Conservation (phyloP, 2,329 filamentous ascomycete species). For the Sporothrix pseudoabietina region DNA sequence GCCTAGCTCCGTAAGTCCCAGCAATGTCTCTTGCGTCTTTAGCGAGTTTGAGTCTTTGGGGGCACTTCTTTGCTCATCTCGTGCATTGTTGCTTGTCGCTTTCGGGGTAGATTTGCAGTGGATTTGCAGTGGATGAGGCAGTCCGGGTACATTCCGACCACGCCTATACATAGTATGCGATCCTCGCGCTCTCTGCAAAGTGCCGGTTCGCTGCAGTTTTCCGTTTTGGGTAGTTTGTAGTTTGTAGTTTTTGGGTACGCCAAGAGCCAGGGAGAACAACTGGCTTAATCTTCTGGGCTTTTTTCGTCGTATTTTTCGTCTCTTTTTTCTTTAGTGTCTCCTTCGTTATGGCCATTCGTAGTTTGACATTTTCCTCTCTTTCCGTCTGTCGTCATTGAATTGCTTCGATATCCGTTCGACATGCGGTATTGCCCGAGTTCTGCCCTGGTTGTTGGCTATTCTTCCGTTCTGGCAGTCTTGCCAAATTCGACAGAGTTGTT, state of each 20-base stretch:
- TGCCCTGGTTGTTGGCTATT: background rate
- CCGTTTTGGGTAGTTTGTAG: background rate
- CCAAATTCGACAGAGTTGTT: background rate
- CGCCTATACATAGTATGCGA: too few relatives aligned
- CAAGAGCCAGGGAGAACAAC: background rate
- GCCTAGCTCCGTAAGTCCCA: background rate
- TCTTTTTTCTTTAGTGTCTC: background rate
- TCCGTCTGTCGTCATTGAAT: background rate
- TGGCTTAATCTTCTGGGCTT: background rate
- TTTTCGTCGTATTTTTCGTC: background rate
- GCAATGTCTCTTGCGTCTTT: background rate
- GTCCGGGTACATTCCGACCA: slow-evolving; percentile 7
- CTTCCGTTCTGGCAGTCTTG: background rate
- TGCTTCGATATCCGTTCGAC: background rate
- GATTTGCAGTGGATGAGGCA: background rate
- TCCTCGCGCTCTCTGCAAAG: background rate
- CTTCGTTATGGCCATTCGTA: background rate
- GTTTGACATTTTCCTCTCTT: background rate
- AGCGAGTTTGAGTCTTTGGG: background rate
- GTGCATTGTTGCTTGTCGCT: background rate
- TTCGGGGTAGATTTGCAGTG: background rate
- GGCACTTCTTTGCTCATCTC: background rate
- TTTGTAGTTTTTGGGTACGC: background rate
- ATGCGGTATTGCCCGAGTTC: background rate
- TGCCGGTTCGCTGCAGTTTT: background rate